phyloP scores from a whole-genome alignment of 2,329 filamentous ascomycete species.

The Pyrenochaeta sp. region DNA sequence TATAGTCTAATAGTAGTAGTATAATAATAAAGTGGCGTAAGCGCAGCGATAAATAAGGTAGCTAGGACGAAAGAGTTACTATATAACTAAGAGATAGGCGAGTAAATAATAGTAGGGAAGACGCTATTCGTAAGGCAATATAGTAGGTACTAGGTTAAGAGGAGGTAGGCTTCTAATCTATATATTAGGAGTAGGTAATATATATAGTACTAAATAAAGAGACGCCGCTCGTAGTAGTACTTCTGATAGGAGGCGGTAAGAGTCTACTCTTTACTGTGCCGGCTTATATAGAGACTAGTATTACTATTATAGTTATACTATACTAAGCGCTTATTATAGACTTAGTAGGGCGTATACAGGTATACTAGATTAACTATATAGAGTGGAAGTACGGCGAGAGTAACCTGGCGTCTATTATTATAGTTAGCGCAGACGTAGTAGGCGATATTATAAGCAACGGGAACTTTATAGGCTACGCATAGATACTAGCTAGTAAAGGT shows the following conservation, averaged over 20 bases:
- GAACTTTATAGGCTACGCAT: constrained; percentile 18
- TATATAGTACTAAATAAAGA: constrained; percentile 15
- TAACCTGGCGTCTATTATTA: constrained; percentile 17
- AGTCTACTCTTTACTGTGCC: too few relatives aligned
- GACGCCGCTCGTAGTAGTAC: too few relatives aligned
- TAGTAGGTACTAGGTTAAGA: too few relatives aligned
- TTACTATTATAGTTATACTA: constrained; percentile 26
- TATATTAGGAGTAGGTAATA: constrained; percentile 2
- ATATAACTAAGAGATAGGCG: neutral
- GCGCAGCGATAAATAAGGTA: too few relatives aligned
- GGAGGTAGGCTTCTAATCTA: too few relatives aligned
- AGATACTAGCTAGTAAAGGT: constrained; percentile 13
- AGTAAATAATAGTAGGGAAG: neutral
- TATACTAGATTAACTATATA: constrained; percentile 6
- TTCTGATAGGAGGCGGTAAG: too few relatives aligned
- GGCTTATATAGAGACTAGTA: too few relatives aligned
- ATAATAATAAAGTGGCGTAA: too few relatives aligned
- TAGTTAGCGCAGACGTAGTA: constrained; percentile 20
- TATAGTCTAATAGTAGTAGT: too few relatives aligned
- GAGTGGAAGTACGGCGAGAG: constrained; percentile 18
- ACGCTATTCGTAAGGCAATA: too few relatives aligned
- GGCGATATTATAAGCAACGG: constrained; percentile 12
- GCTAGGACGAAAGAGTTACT: neutral
- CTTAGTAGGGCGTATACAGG: constrained; percentile 8
- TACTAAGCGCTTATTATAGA: constrained; percentile 21